These are phyloP conservation scores for Debaryomyces sp. DNA, from an alignment of 1,139 yeast genomes.

Conservation along the genomic window DNA sequence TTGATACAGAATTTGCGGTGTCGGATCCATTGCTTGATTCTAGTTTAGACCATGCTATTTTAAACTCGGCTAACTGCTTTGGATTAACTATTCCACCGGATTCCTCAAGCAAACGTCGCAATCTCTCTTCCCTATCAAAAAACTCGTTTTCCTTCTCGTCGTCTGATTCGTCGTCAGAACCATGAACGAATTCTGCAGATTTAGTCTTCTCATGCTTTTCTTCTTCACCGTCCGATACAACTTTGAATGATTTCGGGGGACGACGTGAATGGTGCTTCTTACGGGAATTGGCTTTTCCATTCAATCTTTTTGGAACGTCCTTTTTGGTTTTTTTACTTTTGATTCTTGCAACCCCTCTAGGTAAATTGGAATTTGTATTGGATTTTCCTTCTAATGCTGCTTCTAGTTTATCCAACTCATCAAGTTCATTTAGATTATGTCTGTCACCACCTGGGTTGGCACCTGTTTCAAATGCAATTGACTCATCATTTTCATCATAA, in stretches of 20 bases:
- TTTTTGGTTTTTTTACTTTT: slow-evolving; percentile 14
- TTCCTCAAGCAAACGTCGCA: slow-evolving; percentile 44
- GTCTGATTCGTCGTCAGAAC: slow-evolving; percentile 71
- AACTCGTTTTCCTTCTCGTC: slow-evolving; percentile 57
- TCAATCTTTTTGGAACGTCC: slow-evolving; percentile 1
- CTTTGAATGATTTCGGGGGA: slow-evolving; percentile 20
- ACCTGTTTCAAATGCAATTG: slow-evolving; percentile 40
- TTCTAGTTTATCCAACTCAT: slow-evolving; percentile 37
- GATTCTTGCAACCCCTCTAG: slow-evolving; percentile 26
- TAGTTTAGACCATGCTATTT: slow-evolving; percentile 39
- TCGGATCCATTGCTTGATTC: slow-evolving; percentile 20
- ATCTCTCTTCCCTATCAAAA: slow-evolving; percentile 58
- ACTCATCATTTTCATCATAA: slow-evolving; percentile 24
- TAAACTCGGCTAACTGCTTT: slow-evolving; percentile 39
- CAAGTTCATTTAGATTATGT: slow-evolving; percentile 29
- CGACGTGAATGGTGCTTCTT: slow-evolving; percentile 13
- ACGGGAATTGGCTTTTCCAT: neutral
- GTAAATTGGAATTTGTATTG: neutral
- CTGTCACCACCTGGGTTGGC: slow-evolving; percentile 20
- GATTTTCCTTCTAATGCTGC: slow-evolving; percentile 17
- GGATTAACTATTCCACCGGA: slow-evolving; percentile 47
- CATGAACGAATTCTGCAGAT: slow-evolving; percentile 58
- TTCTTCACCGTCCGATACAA: slow-evolving; percentile 26
- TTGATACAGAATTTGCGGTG: slow-evolving; percentile 22
- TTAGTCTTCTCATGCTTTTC: slow-evolving; percentile 20